Conservation (phyloP, 345 rosid genomes). For the Populus ilicifolia region DNA sequence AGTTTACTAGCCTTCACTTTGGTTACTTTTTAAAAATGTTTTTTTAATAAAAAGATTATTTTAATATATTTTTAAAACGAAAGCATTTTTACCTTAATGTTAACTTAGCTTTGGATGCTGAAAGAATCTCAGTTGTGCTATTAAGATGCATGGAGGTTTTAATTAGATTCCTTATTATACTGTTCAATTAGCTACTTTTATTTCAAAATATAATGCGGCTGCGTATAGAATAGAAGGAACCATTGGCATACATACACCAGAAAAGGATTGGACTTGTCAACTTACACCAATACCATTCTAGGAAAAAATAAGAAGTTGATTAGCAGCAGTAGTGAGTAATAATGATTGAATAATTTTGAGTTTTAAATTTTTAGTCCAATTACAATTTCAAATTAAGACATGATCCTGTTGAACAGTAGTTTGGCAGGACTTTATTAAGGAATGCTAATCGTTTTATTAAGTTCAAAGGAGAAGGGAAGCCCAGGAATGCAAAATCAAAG, state of each 20-base stretch:
- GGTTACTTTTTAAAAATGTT: too few species aligned
- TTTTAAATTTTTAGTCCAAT: too few species aligned
- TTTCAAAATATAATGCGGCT: background rate
- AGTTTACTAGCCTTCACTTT: too few species aligned
- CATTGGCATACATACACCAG: background rate
- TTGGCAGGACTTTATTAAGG: background rate
- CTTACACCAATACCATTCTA: background rate
- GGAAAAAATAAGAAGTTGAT: background rate
- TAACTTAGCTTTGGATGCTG: too few species aligned
- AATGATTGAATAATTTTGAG: background rate
- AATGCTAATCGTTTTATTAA: background rate
- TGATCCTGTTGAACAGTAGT: background rate
- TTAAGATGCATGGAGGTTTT: too few species aligned
- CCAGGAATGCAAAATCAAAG: too few species aligned
- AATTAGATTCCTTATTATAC: too few species aligned
- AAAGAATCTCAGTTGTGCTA: too few species aligned
- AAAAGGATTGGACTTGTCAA: background rate
- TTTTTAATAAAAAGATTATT: too few species aligned
- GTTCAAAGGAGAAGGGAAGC: background rate
- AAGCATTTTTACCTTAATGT: too few species aligned
- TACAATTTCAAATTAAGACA: background rate
- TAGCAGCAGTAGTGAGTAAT: background rate
- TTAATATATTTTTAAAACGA: too few species aligned
- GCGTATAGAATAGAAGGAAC: background rate
- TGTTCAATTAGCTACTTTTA: too few species aligned